Evolutionary conservation across 1,284 basidiomycete genomes (phyloP).

Genomic region (Peniophora sp.): DNA sequence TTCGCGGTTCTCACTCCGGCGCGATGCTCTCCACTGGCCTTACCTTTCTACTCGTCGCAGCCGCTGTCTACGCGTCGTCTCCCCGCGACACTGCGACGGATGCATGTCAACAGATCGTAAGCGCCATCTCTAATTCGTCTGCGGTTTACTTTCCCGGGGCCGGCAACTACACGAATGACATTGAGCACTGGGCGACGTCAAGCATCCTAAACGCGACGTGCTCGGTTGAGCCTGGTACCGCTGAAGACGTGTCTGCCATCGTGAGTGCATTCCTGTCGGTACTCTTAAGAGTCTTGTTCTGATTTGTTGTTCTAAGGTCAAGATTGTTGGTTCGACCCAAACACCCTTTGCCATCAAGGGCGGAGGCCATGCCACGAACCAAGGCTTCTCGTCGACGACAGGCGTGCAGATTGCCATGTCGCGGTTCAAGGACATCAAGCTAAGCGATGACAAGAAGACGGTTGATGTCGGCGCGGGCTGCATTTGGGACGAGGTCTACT

Average conservation of each 20-base stretch:
- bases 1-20: too few relatives aligned
- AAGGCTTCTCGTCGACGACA: slow-evolving; percentile 40
- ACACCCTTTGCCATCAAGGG: slow-evolving; percentile 28
- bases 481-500: slow-evolving; percentile 43
- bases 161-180: slow-evolving; percentile 17
- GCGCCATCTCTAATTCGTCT: too few relatives aligned
- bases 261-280: slow-evolving; percentile 22
- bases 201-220: slow-evolving; percentile 35
- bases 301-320: background rate
- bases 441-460: slow-evolving; percentile 21
- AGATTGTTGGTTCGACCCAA: background rate
- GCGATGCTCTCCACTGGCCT: too few relatives aligned
- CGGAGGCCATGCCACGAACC: slow-evolving; percentile 40
- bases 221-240: slow-evolving; percentile 42
- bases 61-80: too few relatives aligned
- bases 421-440: slow-evolving; percentile 31
- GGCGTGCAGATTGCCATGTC: slow-evolving; percentile 45
- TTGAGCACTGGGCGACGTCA: slow-evolving; percentile 38
- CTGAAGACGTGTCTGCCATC: slow-evolving; percentile 35
- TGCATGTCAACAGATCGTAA: too few relatives aligned
- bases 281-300: too few relatives aligned
- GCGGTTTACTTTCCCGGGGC: too few relatives aligned
- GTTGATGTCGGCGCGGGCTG: slow-evolving; percentile 39
- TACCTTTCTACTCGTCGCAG: too few relatives aligned
- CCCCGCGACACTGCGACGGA: too few relatives aligned